Conservation (phyloP, 2,329 filamentous ascomycete species). For the Fusarium paranaense region DNA sequence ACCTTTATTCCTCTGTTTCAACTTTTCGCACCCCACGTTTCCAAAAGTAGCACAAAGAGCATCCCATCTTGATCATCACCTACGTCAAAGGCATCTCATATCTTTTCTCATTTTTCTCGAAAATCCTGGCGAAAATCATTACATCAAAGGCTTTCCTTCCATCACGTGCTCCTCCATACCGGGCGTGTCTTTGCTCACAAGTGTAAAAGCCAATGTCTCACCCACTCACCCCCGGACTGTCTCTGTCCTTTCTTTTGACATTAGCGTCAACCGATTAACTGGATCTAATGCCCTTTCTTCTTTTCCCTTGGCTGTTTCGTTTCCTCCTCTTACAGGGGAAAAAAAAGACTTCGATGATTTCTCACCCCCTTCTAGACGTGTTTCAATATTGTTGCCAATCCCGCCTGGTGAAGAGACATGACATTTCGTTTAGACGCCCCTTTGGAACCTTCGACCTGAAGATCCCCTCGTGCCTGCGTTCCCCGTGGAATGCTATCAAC, state of each 20-base stretch:
- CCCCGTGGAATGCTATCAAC: constrained; percentile 22
- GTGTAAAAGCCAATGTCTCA: not conserved
- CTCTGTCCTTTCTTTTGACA: constrained; percentile 19
- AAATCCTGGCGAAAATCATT: not conserved
- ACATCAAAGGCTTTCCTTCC: not conserved
- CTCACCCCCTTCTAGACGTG: constrained; percentile 2
- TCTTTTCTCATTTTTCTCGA: not conserved
- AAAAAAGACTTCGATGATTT: not conserved
- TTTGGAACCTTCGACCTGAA: constrained; percentile 10
- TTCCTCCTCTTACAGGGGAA: constrained; percentile 5
- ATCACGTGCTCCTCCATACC: not conserved
- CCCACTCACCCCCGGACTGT: not conserved
- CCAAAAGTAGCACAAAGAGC: constrained; percentile 1
- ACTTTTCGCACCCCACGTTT: not conserved
- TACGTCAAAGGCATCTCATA: constrained; percentile 7
- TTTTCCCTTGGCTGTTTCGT: not conserved
- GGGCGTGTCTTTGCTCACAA: constrained; percentile 2
- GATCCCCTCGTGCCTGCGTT: constrained; percentile 12
- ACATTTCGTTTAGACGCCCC: constrained; percentile 2
- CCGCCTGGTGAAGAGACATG: constrained; percentile 21
- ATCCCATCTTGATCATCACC: not conserved
- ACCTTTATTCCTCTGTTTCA: not conserved
- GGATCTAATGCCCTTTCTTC: constrained; percentile 2
- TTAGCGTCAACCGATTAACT: constrained; percentile 17
- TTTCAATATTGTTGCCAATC: not conserved